Evolutionary conservation across 441 rosid species (phyloP), one percentile per base, ranked within the genome.

Genomic region (Pelargonium myrrhifolium): DNA sequence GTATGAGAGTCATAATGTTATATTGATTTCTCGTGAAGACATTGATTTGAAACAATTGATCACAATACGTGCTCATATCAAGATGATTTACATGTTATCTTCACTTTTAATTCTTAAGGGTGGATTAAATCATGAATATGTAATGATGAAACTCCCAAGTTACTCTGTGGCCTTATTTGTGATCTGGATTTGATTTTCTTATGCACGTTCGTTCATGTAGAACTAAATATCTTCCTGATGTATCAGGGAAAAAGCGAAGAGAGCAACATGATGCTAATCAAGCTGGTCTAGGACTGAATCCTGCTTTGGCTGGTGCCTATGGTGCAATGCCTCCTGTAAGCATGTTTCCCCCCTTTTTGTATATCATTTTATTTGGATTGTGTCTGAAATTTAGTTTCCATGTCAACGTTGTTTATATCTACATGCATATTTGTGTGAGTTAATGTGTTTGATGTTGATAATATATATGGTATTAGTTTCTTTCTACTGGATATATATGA

Each of bases 311-410:
- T 9, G 86, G 96, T 63, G 84, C 77, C 64, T 91, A 85, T 63
- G 91, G 96, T 68, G 75, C 84, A 83, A 71, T 84, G 26, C 97
- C 97, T 83, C 85, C 93, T 77, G 99, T 94, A 76, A 83, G 94
- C 75, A 45, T 18, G 20, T 31, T 67, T 65, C 43, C 60, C 7
- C 68, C n/a, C 40, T 51, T 43, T 65, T 53, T 40, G 43, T 51
- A 55, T 45, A 10, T 74, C 17, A 17, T 18, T 12, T 11, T 47
- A 67, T 43, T 7, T 51, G 2, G 20, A 9, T 20, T 69, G 49
- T 70, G 56, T 69, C 15, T 61, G 28, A 18, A 59, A 68, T 28
- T 71, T 11, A 31, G 68, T 62, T 10, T 53, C 40, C 24, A 26
- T 1, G 3, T 40, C 56, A 59, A 62, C 63, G 61, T 55, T 26